Percentiles rank a stretch among this genome's conserved stretches.
phyloP scores from a whole-genome alignment of 768 basidiomycete genomes.

The Glaciozyma antarctica region DNA sequence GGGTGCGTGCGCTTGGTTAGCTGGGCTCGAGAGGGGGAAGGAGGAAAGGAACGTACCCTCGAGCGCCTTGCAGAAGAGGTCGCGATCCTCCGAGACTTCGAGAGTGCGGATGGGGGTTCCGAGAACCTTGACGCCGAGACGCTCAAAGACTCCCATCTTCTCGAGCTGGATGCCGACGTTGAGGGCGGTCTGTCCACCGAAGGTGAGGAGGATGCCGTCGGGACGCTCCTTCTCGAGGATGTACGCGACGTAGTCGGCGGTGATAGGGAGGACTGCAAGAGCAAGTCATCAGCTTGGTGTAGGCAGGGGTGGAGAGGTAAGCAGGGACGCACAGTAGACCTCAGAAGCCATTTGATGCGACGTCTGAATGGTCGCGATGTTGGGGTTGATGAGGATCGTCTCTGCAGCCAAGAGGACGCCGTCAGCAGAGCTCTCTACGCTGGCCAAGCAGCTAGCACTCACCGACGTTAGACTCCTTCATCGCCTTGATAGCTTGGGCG shows the following conservation, averaged over 20 bases:
- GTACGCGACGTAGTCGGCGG: conserved; percentile 94
- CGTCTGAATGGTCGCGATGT: conserved; percentile 96
- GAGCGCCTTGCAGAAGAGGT: conserved; percentile 89
- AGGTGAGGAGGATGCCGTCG: conserved; percentile 92
- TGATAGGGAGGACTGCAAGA: conserved; percentile 64
- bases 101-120: conserved; percentile 91
- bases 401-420: conserved; percentile 3
- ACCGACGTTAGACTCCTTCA: conserved; percentile 80
- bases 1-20: neutral
- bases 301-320: neutral
- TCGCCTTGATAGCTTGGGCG: conserved; percentile 95
- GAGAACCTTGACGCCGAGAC: conserved; percentile 82
- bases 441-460: conserved; percentile 18
- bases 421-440: conserved; percentile 44
- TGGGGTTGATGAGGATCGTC: conserved; percentile 85
- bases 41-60: conserved; percentile 55
- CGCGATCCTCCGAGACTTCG: conserved; percentile 92
- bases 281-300: neutral
- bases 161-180: conserved; percentile 96
- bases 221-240: conserved; percentile 97
- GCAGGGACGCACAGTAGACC: conserved; percentile 58
- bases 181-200: conserved; percentile 94
- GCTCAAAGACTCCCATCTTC: conserved; percentile 88
- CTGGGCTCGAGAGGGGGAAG: neutral
- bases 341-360: conserved; percentile 93